Percentiles rank a stretch among this genome's conserved stretches.
These are phyloP conservation scores for Melanogaster broomeanus DNA, from an alignment of 768 basidiomycete species.

Conservation along the genomic window DNA sequence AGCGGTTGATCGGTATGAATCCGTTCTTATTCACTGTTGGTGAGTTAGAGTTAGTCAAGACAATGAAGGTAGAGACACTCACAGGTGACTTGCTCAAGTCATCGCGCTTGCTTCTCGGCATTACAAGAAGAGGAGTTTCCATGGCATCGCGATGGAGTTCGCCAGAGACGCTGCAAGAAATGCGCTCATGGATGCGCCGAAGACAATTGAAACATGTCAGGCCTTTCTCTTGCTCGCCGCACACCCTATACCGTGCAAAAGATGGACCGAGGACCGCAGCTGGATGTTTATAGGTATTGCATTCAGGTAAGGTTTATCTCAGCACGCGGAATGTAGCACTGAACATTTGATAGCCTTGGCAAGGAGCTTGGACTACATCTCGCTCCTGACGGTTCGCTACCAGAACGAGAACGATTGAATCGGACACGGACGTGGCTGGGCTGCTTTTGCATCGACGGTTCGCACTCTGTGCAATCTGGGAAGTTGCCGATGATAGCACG, in stretches of 20 bases:
- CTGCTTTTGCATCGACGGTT: slow-evolving; percentile 75
- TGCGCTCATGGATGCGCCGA: slow-evolving; percentile 59
- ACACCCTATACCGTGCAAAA: slow-evolving; percentile 61
- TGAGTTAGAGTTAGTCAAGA: slow-evolving; percentile 40
- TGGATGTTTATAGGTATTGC: slow-evolving; percentile 76
- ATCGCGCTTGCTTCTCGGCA: slow-evolving; percentile 72
- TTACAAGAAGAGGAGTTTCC: slow-evolving; percentile 55
- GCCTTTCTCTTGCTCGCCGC: slow-evolving; percentile 70
- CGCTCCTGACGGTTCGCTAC: slow-evolving; percentile 44
- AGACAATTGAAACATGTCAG: slow-evolving; percentile 77
- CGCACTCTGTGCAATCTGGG: slow-evolving; percentile 74
- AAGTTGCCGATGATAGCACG: slow-evolving; percentile 67
- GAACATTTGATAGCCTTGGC: slow-evolving; percentile 51
- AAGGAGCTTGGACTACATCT: slow-evolving; percentile 71
- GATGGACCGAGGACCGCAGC: slow-evolving; percentile 71
- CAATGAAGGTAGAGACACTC: neutral
- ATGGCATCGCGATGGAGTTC: slow-evolving; percentile 59
- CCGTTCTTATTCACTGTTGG: slow-evolving; percentile 65
- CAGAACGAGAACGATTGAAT: slow-evolving; percentile 67
- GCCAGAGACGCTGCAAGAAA: slow-evolving; percentile 62
- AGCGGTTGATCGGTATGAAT: slow-evolving; percentile 50
- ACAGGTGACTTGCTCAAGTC: slow-evolving; percentile 40
- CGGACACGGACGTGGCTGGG: slow-evolving; percentile 74
- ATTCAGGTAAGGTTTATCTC: slow-evolving; percentile 45
- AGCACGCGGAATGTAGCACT: neutral